Base-by-base conservation (phyloP, 2,329 filamentous ascomycete genomes). In the Ophiostoma ips region DNA sequence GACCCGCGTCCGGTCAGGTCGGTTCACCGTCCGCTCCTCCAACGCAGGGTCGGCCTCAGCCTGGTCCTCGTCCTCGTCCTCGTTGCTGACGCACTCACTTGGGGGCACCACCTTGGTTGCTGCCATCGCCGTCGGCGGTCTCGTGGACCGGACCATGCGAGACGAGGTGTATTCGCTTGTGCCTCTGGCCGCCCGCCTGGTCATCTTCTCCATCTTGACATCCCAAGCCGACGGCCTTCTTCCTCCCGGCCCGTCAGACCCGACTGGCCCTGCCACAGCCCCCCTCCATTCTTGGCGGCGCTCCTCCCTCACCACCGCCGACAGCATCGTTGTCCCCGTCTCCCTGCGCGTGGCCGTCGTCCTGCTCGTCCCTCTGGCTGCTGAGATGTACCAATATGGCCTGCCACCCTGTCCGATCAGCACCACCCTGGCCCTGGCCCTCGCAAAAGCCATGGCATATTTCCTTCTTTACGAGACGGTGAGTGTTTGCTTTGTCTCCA, bases 371-470 rank as follows among this genome's bases (percentile, higher is more conserved):
- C 10, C 34, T 3, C 21, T 19, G 15, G 48, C n/a, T 8, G 36
- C 19, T 4, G 48, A 49, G 7, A 30, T 38, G 3, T 35, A 34
- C 36, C 15, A 31, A 2, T 49, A 44, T 10, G 48, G 21, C 1
- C 19, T 31, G 3, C 31, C 34, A 2, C 10, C n/a, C 3, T 10
- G 34, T 11, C 18, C 19, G 15, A 2, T 31, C 5, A 6, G 52
- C 2, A 34, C 54, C 1, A 54, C 55, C 0, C 7, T 66, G 1
- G 13, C 54, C 0, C 36, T 65, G 2, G 65, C 61, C 0, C 19
- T 60, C 0, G 43, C 55, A 0, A 69, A 68, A 19, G 61, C 62
- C 0, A 50, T 58, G 0, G 56, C 60, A 2, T 71, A 67, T 66
- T 64, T 59, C 49, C 68, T 63, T 28, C 56, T 55, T 0, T 59